A percentile compares a stretch with the other conserved stretches of the same genome.
Evolutionary conservation across 345 rosid genomes (phyloP).

Genomic region (Gossypium australe): DNA sequence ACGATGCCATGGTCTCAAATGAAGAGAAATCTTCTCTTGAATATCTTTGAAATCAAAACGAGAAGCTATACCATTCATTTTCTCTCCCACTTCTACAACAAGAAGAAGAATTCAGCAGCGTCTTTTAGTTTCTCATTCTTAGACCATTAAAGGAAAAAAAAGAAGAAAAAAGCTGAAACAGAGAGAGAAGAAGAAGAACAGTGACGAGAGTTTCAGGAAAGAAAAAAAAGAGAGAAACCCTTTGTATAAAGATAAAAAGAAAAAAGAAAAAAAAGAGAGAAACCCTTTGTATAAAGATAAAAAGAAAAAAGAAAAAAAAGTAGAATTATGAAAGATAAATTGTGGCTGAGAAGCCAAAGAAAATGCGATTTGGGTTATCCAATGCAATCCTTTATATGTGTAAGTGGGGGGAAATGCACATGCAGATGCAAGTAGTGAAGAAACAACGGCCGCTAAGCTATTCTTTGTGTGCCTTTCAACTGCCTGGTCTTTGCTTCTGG

Average conservation of each 20-base stretch:
- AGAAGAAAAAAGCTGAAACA: neutral
- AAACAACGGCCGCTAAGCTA: neutral
- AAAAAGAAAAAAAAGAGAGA: neutral
- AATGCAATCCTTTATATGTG: too few species aligned
- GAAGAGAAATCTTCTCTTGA: slow-evolving; percentile 53
- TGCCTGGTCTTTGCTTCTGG: neutral
- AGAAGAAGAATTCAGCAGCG: neutral
- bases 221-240: neutral
- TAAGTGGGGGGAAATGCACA: neutral
- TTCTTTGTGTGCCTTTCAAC: neutral
- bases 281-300: neutral
- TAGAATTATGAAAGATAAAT: neutral
- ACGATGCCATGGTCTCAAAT: slow-evolving; percentile 77
- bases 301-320: neutral
- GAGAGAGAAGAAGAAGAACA: neutral
- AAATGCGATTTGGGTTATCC: neutral
- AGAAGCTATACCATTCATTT: slow-evolving; percentile 28
- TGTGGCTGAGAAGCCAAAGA: slow-evolving; percentile 7
- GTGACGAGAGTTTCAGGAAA: neutral
- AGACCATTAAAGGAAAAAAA: neutral
- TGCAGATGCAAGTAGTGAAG: neutral
- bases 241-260: neutral
- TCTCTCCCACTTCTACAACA: neutral
- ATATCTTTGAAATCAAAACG: slow-evolving; percentile 55
- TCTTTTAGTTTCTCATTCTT: neutral